phyloP scores from a whole-genome alignment of 2,329 filamentous ascomycete genomes.

The Lojkania enalia region DNA sequence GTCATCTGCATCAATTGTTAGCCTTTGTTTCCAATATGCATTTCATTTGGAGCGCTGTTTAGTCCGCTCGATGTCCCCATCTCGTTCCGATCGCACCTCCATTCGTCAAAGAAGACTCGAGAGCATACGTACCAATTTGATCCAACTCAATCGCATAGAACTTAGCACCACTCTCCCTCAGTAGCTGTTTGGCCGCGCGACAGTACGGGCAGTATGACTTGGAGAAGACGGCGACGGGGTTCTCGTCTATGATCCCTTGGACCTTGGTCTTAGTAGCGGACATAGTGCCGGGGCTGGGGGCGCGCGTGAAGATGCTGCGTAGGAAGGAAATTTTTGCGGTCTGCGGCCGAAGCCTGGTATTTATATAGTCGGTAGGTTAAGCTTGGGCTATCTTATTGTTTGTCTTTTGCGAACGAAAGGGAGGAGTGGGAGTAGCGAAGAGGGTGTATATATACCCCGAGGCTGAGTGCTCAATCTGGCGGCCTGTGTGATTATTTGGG shows the following conservation, averaged over 20 bases:
- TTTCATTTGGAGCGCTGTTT: too few species aligned
- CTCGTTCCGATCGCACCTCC: too few species aligned
- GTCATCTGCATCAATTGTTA: slow-evolving; percentile 65
- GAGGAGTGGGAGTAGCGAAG: background rate
- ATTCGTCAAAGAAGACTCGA: background rate
- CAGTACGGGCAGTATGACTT: slow-evolving; percentile 98
- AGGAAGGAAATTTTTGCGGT: slow-evolving; percentile 66
- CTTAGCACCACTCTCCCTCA: slow-evolving; percentile 71
- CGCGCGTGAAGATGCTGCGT: slow-evolving; percentile 69
- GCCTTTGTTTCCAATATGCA: too few species aligned
- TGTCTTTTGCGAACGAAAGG: background rate
- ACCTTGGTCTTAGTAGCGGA: slow-evolving; percentile 82
- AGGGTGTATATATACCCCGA: background rate
- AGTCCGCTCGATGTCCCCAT: too few species aligned
- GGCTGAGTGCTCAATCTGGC: too few species aligned
- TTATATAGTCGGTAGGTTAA: slow-evolving; percentile 1
- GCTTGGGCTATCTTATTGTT: background rate
- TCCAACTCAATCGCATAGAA: slow-evolving; percentile 82
- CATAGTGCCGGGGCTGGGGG: slow-evolving; percentile 68
- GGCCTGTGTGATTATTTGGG: too few species aligned
- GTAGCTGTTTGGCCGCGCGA: slow-evolving; percentile 72
- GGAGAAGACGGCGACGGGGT: slow-evolving; percentile 91
- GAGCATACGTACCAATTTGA: slow-evolving; percentile 67
- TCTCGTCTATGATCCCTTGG: slow-evolving; percentile 84
- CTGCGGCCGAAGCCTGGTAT: slow-evolving; percentile 5